Evolutionary conservation across 2,329 filamentous ascomycete genomes (phyloP).

Genomic region (Neocucurbitaria cava): DNA sequence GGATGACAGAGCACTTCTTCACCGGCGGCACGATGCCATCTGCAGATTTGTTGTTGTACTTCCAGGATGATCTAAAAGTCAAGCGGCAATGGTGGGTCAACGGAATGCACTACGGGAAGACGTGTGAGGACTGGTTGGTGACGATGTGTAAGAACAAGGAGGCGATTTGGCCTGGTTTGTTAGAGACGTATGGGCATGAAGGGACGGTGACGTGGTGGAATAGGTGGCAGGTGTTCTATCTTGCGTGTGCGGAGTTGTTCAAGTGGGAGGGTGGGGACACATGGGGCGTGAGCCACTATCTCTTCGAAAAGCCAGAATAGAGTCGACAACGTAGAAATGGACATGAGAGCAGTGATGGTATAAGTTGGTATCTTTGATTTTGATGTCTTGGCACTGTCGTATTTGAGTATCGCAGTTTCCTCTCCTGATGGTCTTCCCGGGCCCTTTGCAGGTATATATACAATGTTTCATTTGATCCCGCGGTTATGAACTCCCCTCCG

Average conservation of each 20-base stretch:
- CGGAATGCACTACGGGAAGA: conserved; percentile 72
- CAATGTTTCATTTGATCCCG: conserved; percentile 6
- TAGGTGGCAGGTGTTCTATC: conserved; percentile 75
- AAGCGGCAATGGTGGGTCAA: conserved; percentile 75
- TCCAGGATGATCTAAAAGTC: conserved; percentile 67
- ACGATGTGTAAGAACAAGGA: conserved; percentile 67
- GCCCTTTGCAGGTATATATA: conserved; percentile 16
- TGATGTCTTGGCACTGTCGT: conserved; percentile 24
- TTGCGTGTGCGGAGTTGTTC: conserved; percentile 75
- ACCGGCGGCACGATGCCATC: conserved; percentile 76
- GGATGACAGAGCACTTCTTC: conserved; percentile 79
- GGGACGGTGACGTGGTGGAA: conserved; percentile 69
- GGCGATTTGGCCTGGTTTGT: conserved; percentile 68
- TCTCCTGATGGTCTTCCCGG: not conserved
- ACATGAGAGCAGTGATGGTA: not conserved
- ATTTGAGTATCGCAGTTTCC: conserved; percentile 13
- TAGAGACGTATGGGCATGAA: conserved; percentile 69
- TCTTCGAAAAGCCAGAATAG: conserved; percentile 66
- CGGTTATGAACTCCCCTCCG: not conserved
- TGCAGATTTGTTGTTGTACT: conserved; percentile 70
- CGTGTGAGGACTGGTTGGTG: conserved; percentile 72
- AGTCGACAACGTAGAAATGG: not conserved
- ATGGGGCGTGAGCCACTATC: conserved; percentile 72
- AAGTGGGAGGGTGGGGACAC: conserved; percentile 69
- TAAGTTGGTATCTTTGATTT: conserved; percentile 4